A percentile compares a stretch with the other conserved stretches of the same genome.
These are phyloP conservation scores for Scleroderma citrinum DNA, from an alignment of 768 basidiomycete genomes.

Conservation along the genomic window DNA sequence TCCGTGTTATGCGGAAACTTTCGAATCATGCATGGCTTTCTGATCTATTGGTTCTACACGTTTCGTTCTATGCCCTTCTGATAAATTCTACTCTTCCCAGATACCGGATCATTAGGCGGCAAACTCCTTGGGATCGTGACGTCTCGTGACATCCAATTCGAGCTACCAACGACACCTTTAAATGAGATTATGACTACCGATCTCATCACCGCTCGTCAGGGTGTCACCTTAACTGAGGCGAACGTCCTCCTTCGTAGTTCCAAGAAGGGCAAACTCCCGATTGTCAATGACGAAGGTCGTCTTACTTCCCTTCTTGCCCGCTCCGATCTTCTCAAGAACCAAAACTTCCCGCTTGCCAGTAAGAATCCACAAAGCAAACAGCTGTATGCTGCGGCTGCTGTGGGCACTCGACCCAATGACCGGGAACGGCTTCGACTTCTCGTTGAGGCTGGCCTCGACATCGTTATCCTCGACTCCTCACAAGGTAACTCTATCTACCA, in stretches of 20 bases:
- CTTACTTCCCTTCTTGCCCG: constrained; percentile 86
- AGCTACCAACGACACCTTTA: constrained; percentile 56
- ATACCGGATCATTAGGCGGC: constrained; percentile 80
- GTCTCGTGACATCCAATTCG: constrained; percentile 93
- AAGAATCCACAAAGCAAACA: constrained; percentile 91
- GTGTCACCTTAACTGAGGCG: constrained; percentile 86
- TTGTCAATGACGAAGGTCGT: constrained; percentile 59
- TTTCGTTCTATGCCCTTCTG: constrained; percentile 87
- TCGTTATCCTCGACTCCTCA: constrained; percentile 91
- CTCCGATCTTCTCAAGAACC: constrained; percentile 95
- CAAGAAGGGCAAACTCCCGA: constrained; percentile 96
- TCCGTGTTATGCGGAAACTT: background rate
- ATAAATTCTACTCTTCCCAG: constrained; percentile 42
- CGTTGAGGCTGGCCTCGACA: constrained; percentile 91
- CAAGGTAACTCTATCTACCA: constrained; percentile 96
- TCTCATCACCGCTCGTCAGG: constrained; percentile 81
- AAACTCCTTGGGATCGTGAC: constrained; percentile 97
- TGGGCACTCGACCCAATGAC: constrained; percentile 90
- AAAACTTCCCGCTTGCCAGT: constrained; percentile 91
- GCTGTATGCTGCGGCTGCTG: constrained; percentile 91
- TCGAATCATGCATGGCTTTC: background rate
- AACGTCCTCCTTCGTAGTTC: constrained; percentile 92
- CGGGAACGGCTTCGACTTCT: constrained; percentile 78
- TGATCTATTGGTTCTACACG: constrained; percentile 46
- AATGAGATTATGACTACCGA: constrained; percentile 83